Evolutionary conservation across 2,329 filamentous ascomycete genomes (phyloP).

Genomic region (Botrytis galanthina): DNA sequence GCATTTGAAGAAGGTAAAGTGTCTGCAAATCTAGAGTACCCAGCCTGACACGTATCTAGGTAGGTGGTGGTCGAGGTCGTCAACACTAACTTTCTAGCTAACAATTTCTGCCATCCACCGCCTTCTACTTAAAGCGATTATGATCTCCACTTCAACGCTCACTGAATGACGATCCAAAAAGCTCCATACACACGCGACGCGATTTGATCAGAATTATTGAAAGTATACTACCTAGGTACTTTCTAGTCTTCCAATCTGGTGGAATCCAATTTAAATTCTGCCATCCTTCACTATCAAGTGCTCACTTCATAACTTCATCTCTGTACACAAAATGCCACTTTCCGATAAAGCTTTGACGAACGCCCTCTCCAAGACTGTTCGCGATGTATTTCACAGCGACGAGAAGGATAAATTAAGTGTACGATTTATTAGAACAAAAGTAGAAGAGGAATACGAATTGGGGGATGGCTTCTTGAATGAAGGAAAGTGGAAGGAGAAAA

Average conservation of each 20-base stretch:
- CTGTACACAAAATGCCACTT: conserved; percentile 21
- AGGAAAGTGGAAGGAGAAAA: conserved; percentile 55
- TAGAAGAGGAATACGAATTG: conserved; percentile 50
- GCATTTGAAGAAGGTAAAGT: neutral
- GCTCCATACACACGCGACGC: conserved; percentile 18
- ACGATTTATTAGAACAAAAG: conserved; percentile 54
- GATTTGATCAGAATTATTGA: neutral
- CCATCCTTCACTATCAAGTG: neutral
- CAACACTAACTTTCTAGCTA: neutral
- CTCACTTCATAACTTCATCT: neutral
- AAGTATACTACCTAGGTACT: neutral
- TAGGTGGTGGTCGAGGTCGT: neutral
- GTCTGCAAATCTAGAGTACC: neutral
- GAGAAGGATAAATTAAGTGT: conserved; percentile 50
- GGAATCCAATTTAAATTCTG: neutral
- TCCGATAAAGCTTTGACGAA: conserved; percentile 26
- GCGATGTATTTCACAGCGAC: conserved; percentile 17
- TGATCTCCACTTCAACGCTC: neutral
- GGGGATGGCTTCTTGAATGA: conserved; percentile 51
- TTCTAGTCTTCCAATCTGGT: neutral
- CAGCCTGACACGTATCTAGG: neutral
- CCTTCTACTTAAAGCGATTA: neutral
- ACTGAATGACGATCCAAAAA: neutral
- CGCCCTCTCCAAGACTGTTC: conserved; percentile 22
- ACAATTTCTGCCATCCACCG: neutral